Percentiles rank a stretch among this genome's conserved stretches.
Evolutionary conservation across 768 basidiomycete species (phyloP).

Genomic region (Lactarius psammicola): DNA sequence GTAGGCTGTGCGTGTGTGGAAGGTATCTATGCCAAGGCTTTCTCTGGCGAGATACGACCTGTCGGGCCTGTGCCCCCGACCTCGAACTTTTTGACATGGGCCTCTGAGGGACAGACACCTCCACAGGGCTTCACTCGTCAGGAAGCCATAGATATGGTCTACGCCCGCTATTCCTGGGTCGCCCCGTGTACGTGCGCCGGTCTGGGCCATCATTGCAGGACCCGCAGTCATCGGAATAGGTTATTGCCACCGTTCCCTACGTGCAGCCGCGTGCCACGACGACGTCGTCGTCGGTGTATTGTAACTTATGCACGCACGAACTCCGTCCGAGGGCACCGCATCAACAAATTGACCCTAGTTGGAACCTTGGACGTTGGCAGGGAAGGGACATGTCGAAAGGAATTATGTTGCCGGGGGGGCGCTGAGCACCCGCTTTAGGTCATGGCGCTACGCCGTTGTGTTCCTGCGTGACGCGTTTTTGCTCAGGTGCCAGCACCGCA

Average conservation of each 20-base stretch:
- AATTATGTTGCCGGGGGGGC: not conserved
- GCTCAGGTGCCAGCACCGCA: conserved; percentile 19
- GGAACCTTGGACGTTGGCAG: not conserved
- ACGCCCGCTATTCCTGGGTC: conserved; percentile 8
- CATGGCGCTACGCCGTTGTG: not conserved
- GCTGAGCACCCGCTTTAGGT: conserved; percentile 1
- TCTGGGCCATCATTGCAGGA: conserved; percentile 10
- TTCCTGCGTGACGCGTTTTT: not conserved
- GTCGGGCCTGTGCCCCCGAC: not conserved
- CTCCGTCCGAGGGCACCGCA: not conserved
- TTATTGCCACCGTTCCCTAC: not conserved
- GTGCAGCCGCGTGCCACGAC: not conserved
- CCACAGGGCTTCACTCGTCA: not conserved
- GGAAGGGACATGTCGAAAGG: not conserved
- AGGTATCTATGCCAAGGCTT: not conserved
- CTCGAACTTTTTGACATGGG: not conserved
- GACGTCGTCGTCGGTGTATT: not conserved
- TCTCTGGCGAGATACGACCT: not conserved
- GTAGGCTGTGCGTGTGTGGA: not conserved
- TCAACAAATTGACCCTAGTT: not conserved
- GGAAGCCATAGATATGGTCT: not conserved
- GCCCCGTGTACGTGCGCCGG: not conserved
- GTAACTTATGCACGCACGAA: not conserved
- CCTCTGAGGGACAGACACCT: conserved; percentile 1
- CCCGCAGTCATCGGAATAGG: not conserved